Base-by-base conservation (phyloP, 345 rosid species). In the Diplotaxis tenuifolia region DNA sequence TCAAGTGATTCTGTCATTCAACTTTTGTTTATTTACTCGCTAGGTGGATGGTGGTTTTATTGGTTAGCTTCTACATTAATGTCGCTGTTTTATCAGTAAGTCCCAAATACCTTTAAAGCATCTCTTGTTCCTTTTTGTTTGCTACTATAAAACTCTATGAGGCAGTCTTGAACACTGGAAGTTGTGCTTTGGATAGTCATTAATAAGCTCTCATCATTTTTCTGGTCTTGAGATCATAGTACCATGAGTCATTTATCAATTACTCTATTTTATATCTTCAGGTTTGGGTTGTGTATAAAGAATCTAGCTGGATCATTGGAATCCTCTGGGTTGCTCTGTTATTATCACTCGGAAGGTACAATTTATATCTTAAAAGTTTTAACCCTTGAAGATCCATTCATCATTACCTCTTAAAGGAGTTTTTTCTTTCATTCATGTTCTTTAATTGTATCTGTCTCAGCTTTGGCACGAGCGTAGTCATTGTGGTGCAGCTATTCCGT, bases 221-320 rank as follows among this genome's bases (percentile, higher is more conserved):
- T 12, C 31, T 55, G 31, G 32, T 18, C 67, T 2, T 38, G 15
- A 38, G 5, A 38, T 32, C 58, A 27, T 16, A 20, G 40, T 62
- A n/a, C 4, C 9, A 18, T 31, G 61, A 21, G 31, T 55, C 62
- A 31, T 65, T 36, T 45, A 20, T 42, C 38, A 32, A 7, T 65
- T 49, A 50, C 62, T 68, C 0, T 57, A 18, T 36, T 50, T 38
- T 23, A 59, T 47, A 66, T 61, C n/a, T 11, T 72, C 76, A 81
- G 97, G 88, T 89, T 52, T 94, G 97, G 98, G 85, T 89, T 75
- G 80, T 81, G 38, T 94, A 91, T 84, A 94, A 94, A 84, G 97
- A 91, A 78, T 67, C 90, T 7, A 86, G 81, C 73, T 91, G 89
- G 95, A 52, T 87, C 56, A 28, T 59, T 81, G 89, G 86, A 58